Conservation (phyloP, 495 filamentous ascomycete genomes). For the Penicillium fimorum region DNA sequence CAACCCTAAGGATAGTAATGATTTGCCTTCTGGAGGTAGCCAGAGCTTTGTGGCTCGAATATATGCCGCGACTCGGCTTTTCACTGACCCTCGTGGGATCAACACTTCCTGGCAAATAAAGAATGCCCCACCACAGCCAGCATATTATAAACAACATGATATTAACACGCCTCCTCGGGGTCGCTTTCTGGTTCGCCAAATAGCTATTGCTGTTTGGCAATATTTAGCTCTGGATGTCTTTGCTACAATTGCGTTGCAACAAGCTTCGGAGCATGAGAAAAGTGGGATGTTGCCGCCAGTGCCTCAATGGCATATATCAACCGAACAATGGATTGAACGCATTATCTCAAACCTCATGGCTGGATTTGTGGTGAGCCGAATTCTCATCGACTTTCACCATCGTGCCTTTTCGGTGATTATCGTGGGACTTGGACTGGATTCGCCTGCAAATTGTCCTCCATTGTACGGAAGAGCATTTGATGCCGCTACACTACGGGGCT, state of each 20-base stretch:
- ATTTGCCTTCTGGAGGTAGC: slow-evolving; percentile 4
- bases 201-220: slow-evolving; percentile 19
- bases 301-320: slow-evolving; percentile 21
- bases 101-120: slow-evolving; percentile 25
- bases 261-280: slow-evolving; percentile 16
- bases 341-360: slow-evolving; percentile 19
- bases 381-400: slow-evolving; percentile 23
- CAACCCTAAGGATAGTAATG: slow-evolving; percentile 16
- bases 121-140: slow-evolving; percentile 22
- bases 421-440: slow-evolving; percentile 21
- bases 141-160: slow-evolving; percentile 15
- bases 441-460: slow-evolving; percentile 34
- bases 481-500: slow-evolving; percentile 31
- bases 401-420: slow-evolving; percentile 21
- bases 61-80: slow-evolving; percentile 11
- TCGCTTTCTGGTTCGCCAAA: slow-evolving; percentile 23
- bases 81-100: slow-evolving; percentile 22
- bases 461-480: slow-evolving; percentile 33
- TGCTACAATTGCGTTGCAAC: slow-evolving; percentile 15
- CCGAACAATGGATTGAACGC: slow-evolving; percentile 22
- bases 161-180: slow-evolving; percentile 10
- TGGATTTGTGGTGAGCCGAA: slow-evolving; percentile 23
- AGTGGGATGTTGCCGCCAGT: slow-evolving; percentile 9
- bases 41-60: background rate
- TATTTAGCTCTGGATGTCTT: slow-evolving; percentile 27